Conservation (phyloP, 1,284 basidiomycete genomes). For the Pholiota adiposa region DNA sequence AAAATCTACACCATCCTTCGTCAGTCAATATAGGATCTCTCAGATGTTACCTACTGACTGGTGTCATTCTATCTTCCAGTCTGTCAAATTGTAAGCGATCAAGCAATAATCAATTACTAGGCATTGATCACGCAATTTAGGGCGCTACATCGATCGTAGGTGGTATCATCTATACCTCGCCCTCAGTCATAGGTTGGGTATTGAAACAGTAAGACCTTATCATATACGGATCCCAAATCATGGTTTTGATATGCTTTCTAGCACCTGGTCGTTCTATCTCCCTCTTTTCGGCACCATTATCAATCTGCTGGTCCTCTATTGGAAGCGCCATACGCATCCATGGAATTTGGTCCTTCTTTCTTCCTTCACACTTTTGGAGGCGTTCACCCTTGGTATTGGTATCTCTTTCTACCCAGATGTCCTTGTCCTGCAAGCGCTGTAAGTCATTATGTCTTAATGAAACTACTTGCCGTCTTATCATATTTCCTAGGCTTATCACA, state of each 20-base stretch:
- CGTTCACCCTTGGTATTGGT: constrained; percentile 78
- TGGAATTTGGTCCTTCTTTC: constrained; percentile 80
- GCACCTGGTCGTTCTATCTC: constrained; percentile 76
- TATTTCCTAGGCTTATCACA: constrained; percentile 68
- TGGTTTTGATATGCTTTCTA: constrained; percentile 30
- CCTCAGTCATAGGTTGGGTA: constrained; percentile 65
- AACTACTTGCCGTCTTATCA: constrained; percentile 16
- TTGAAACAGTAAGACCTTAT: constrained; percentile 57
- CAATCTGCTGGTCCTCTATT: constrained; percentile 79
- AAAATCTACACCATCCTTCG: constrained; percentile 84
- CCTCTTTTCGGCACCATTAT: constrained; percentile 76
- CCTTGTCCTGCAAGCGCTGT: constrained; percentile 89
- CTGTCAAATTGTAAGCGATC: constrained; percentile 64
- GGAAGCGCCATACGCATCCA: constrained; percentile 88
- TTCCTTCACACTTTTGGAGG: constrained; percentile 81
- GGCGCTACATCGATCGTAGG: constrained; percentile 73
- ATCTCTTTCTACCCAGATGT: constrained; percentile 76
- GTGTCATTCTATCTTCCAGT: constrained; percentile 43
- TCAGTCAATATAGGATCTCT: constrained; percentile 42
- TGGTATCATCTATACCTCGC: constrained; percentile 65
- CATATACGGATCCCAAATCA: background rate
- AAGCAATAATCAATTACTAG: background rate
- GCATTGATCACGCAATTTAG: constrained; percentile 36
- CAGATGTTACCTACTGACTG: background rate
- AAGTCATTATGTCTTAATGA: constrained; percentile 30